A percentile compares a stretch with the other conserved stretches of the same genome.
phyloP scores from a whole-genome alignment of 2,329 filamentous ascomycete species.

The Alternaria hordeiaustralica region DNA sequence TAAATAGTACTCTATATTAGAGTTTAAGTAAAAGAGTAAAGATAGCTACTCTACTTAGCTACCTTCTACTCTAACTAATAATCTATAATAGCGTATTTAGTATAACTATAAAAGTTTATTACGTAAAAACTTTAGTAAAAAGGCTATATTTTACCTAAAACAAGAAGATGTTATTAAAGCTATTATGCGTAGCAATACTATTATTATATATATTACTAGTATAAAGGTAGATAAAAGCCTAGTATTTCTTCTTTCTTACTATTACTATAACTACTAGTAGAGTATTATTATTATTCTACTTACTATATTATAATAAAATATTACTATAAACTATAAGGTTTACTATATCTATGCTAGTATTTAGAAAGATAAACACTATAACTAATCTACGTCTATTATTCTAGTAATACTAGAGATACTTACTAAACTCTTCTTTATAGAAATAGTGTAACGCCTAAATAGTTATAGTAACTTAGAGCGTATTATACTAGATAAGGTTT shows the following conservation, averaged over 20 bases:
- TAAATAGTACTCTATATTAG: background rate
- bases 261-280: background rate
- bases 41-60: background rate
- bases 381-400: background rate
- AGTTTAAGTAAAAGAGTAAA: background rate
- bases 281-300: background rate
- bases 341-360: background rate
- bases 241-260: background rate
- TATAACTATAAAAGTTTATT: background rate
- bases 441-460: background rate
- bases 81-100: background rate
- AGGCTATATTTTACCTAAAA: background rate
- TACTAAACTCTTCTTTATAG: background rate
- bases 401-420: background rate
- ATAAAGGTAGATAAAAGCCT: background rate
- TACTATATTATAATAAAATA: background rate
- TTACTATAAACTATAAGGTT: background rate
- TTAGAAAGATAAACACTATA: background rate
- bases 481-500: background rate
- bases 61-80: background rate
- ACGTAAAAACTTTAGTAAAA: background rate
- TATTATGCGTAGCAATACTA: background rate
- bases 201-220: background rate
- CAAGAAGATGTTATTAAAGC: background rate
- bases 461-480: background rate